Evolutionary conservation across 805 yeast genomes (phyloP).

Genomic region (Metschnikowia henanensis): DNA sequence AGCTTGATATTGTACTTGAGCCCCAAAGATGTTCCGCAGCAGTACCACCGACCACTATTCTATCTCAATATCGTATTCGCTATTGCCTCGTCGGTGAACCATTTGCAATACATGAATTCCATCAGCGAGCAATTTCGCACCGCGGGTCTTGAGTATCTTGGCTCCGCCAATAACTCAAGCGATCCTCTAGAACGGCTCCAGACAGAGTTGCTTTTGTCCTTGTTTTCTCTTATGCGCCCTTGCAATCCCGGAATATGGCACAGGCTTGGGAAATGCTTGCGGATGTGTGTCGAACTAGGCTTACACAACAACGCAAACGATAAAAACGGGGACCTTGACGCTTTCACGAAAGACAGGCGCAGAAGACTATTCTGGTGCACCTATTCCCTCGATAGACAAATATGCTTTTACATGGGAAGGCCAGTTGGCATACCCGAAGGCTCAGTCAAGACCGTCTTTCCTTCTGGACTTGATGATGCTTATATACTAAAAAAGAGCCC

Average conservation of each 20-base stretch:
- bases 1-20: conserved; percentile 33
- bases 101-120: conserved; percentile 61
- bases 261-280: conserved; percentile 73
- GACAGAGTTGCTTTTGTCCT: conserved; percentile 64
- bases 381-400: conserved; percentile 81
- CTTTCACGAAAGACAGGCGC: conserved; percentile 64
- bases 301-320: conserved; percentile 62
- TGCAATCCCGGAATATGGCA: conserved; percentile 94
- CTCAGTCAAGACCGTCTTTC: conserved; percentile 67
- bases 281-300: conserved; percentile 83
- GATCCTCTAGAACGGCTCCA: conserved; percentile 74
- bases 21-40: conserved; percentile 39
- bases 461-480: conserved; percentile 75
- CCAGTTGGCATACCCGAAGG: conserved; percentile 91
- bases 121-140: conserved; percentile 69
- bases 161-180: conserved; percentile 54
- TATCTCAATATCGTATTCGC: conserved; percentile 80
- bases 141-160: conserved; percentile 61
- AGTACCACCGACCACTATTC: conserved; percentile 56
- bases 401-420: conserved; percentile 81
- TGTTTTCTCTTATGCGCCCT: conserved; percentile 85
- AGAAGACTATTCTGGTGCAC: conserved; percentile 77
- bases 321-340: conserved; percentile 39
- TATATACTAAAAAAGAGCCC: conserved; percentile 42
- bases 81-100: conserved; percentile 73